Conservation (phyloP, 164 flowering plant genomes). For the Chimonanthus salicifolius region DNA sequence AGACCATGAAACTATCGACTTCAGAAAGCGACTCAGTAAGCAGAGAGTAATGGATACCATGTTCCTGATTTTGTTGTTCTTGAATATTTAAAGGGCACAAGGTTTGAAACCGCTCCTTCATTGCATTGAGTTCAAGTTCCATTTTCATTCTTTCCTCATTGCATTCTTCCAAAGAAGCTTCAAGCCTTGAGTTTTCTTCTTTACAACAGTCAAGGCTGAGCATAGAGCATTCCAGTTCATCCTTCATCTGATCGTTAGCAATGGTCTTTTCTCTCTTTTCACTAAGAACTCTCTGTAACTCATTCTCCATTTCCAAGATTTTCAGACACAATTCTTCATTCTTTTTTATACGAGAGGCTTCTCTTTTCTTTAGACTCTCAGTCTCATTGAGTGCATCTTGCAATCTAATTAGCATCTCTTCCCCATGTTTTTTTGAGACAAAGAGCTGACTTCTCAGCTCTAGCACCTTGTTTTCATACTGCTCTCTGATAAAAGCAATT, state of each 20-base stretch:
- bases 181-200: slow-evolving; percentile 83
- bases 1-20: no score
- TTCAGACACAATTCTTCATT: slow-evolving; percentile 62
- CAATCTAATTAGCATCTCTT: slow-evolving; percentile 79
- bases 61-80: slow-evolving; percentile 16
- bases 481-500: slow-evolving; percentile 86
- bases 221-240: slow-evolving; percentile 78
- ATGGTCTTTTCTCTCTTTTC: slow-evolving; percentile 67
- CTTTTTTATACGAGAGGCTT: slow-evolving; percentile 58
- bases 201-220: slow-evolving; percentile 88
- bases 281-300: slow-evolving; percentile 41
- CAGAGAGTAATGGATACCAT: neutral
- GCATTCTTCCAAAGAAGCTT: slow-evolving; percentile 59
- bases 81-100: slow-evolving; percentile 13
- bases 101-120: slow-evolving; percentile 36
- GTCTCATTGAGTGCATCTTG: slow-evolving; percentile 83
- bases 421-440: slow-evolving; percentile 78
- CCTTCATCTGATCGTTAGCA: slow-evolving; percentile 63
- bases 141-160: slow-evolving; percentile 39
- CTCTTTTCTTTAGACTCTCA: slow-evolving; percentile 73
- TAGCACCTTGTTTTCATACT: slow-evolving; percentile 79
- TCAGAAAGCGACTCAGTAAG: slow-evolving; percentile 6
- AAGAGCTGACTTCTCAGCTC: slow-evolving; percentile 70
- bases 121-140: slow-evolving; percentile 31
- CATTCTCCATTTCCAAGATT: slow-evolving; percentile 63